Conservation (phyloP, 495 filamentous ascomycete species). For the Aspergillus heteromorphus region DNA sequence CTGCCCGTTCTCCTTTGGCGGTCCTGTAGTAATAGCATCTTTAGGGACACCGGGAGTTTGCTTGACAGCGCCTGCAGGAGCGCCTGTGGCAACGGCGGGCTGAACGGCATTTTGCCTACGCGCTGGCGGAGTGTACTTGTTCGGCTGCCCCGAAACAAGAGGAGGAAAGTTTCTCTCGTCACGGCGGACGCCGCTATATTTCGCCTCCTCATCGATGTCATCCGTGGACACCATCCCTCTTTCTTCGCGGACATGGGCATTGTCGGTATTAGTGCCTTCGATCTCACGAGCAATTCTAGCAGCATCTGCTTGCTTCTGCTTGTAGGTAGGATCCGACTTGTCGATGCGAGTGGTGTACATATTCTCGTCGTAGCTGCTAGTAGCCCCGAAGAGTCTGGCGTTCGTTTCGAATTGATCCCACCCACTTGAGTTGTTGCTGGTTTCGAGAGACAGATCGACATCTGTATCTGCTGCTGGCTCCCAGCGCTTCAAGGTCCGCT, state of each 20-base stretch:
- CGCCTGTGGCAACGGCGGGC: slow-evolving; percentile 62
- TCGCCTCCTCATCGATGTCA: slow-evolving; percentile 82
- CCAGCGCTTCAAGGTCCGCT: slow-evolving; percentile 82
- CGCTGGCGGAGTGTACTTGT: slow-evolving; percentile 87
- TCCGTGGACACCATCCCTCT: slow-evolving; percentile 63
- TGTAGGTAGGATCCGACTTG: slow-evolving; percentile 72
- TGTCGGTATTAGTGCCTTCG: slow-evolving; percentile 60
- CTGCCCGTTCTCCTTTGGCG: slow-evolving; percentile 27
- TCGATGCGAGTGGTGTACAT: slow-evolving; percentile 92
- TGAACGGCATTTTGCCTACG: slow-evolving; percentile 70
- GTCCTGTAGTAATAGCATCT: slow-evolving; percentile 9
- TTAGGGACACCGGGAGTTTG: slow-evolving; percentile 21
- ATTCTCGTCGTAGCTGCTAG: slow-evolving; percentile 84
- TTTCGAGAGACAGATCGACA: slow-evolving; percentile 66
- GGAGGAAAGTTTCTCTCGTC: slow-evolving; percentile 63
- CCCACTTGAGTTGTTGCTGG: slow-evolving; percentile 34
- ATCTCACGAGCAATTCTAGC: slow-evolving; percentile 87
- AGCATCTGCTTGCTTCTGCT: slow-evolving; percentile 67
- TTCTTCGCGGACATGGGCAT: slow-evolving; percentile 84
- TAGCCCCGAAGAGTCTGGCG: slow-evolving; percentile 78
- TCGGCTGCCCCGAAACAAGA: slow-evolving; percentile 54
- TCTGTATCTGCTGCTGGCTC: slow-evolving; percentile 57
- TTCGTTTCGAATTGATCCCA: slow-evolving; percentile 98
- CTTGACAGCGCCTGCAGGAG: slow-evolving; percentile 49
- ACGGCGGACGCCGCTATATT: slow-evolving; percentile 89